A percentile compares a stretch with the other conserved stretches of the same genome.
Evolutionary conservation across 768 basidiomycete species (phyloP).

Genomic region (Phlegmacium glaucopus): DNA sequence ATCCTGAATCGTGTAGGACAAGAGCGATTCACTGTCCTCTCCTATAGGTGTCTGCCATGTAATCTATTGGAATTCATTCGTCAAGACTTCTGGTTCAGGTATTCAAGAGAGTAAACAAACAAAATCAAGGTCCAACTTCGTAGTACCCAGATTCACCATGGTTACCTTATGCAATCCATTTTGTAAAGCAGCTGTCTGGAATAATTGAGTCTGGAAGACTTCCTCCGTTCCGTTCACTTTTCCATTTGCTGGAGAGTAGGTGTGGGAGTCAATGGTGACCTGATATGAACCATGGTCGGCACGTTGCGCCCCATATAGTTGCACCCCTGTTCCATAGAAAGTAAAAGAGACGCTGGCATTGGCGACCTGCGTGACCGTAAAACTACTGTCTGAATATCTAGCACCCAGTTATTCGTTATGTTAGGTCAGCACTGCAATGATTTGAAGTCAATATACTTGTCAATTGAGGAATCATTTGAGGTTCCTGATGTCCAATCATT

Average conservation of each 20-base stretch:
- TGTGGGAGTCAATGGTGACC: slow-evolving; percentile 36
- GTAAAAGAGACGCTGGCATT: slow-evolving; percentile 34
- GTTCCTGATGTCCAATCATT: slow-evolving; percentile 13
- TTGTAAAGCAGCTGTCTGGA: slow-evolving; percentile 27
- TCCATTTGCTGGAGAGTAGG: slow-evolving; percentile 28
- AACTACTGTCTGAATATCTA: slow-evolving; percentile 37
- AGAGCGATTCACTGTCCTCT: slow-evolving; percentile 17
- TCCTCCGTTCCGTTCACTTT: slow-evolving; percentile 8
- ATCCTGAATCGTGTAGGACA: slow-evolving; percentile 30
- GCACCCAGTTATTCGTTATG: background rate
- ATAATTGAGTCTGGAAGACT: slow-evolving; percentile 42
- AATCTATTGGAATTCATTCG: slow-evolving; percentile 20
- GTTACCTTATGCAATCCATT: slow-evolving; percentile 36
- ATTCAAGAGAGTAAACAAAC: slow-evolving; percentile 25
- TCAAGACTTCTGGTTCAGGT: background rate
- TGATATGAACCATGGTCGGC: slow-evolving; percentile 43
- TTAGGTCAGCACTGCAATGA: background rate
- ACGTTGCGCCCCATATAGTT: slow-evolving; percentile 49
- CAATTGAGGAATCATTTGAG: slow-evolving; percentile 6
- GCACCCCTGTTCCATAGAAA: slow-evolving; percentile 48
- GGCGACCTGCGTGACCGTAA: slow-evolving; percentile 30
- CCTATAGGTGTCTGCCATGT: slow-evolving; percentile 32
- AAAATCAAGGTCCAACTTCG: slow-evolving; percentile 45
- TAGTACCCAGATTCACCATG: slow-evolving; percentile 25
- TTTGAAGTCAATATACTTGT: background rate